Evolutionary conservation across 768 basidiomycete genomes (phyloP).

Genomic region (Mrakia frigida): DNA sequence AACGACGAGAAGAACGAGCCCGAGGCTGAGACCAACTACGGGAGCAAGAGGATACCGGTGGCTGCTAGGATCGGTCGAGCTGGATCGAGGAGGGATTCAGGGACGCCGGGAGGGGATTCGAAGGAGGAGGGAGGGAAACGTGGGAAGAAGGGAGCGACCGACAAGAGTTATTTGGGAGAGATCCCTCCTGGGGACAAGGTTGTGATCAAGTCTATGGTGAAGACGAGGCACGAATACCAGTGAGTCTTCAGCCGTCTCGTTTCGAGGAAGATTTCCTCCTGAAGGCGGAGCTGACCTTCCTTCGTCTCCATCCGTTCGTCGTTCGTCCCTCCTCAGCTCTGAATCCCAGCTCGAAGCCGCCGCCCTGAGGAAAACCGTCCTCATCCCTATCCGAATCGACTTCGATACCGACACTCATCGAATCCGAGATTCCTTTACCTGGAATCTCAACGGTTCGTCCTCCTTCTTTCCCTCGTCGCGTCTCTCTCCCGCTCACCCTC

Average conservation of each 20-base stretch:
- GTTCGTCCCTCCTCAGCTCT: slow-evolving; percentile 45
- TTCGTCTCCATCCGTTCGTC: slow-evolving; percentile 8
- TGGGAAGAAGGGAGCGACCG: slow-evolving; percentile 29
- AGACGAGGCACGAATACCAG: slow-evolving; percentile 68
- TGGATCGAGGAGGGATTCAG: slow-evolving; percentile 52
- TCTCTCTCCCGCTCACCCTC: background rate
- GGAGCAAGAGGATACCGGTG: slow-evolving; percentile 44
- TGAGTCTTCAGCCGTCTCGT: slow-evolving; percentile 50
- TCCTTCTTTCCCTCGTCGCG: background rate
- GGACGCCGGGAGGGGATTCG: slow-evolving; percentile 75
- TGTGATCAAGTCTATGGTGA: slow-evolving; percentile 54
- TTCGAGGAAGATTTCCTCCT: background rate
- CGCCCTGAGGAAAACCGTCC: slow-evolving; percentile 53
- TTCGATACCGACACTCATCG: slow-evolving; percentile 87
- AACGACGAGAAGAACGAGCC: slow-evolving; percentile 24
- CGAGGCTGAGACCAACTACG: slow-evolving; percentile 73
- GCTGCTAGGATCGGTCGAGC: slow-evolving; percentile 42
- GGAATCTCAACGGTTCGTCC: slow-evolving; percentile 72
- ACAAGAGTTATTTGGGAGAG: slow-evolving; percentile 71
- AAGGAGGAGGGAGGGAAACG: slow-evolving; percentile 61
- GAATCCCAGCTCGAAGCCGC: slow-evolving; percentile 61
- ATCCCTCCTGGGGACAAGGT: slow-evolving; percentile 77
- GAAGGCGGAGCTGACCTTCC: slow-evolving; percentile 12
- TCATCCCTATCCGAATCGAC: slow-evolving; percentile 91
- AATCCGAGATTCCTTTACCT: slow-evolving; percentile 89